Evolutionary conservation across 2,329 filamentous ascomycete species (phyloP), one percentile per base, ranked within the genome.

Genomic region (Fusarium sp.): DNA sequence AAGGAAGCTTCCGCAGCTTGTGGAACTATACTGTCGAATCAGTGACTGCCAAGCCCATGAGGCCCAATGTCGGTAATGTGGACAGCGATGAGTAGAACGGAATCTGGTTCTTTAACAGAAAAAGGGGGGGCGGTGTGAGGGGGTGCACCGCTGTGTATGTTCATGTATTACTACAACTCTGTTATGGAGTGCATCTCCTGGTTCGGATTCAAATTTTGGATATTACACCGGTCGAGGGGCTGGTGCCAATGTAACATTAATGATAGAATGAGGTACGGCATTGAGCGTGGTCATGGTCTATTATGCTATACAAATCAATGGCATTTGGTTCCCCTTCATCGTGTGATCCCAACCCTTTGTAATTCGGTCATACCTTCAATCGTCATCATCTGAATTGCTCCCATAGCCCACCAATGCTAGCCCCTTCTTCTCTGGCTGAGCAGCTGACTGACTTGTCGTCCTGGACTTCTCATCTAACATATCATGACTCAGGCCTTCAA

Each of bases 1-100:
- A 91, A 83, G 88, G 89, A 35, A 85, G 85, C 65, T 64, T 91
- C 54, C 84, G 89, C 58, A 83, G 84, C 65, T 66, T 90, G 35
- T 89, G 83, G 75, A 84, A 84, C 31, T 90, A 88, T 87, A 84
- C 85, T 6, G 81, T 81, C 31, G 74, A 77, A n/a, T 80, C 82
- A 38, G 83, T 83, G 57, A 80, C 80, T 38, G 77, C 79, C 41
- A 81, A 84, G 75, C 84, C 84, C 59, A 82, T 80, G 71, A 81
- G 78, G 24, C 81, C 82, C 51, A 84, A 84, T 38, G 81, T 85
- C 15, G 83, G 84, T 35, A 79, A 82, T 66, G 63, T 84, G 61
- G 80, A 85, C 58, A 80, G 81, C 48, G 79, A 83, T 16, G 81
- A 78, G 72, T 75, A 61, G 71, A 53, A 53, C 18, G 38, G 59